Evolutionary conservation across 441 rosid species (phyloP), one percentile per base, ranked within the genome.

Genomic region (Corymbia calophylla): DNA sequence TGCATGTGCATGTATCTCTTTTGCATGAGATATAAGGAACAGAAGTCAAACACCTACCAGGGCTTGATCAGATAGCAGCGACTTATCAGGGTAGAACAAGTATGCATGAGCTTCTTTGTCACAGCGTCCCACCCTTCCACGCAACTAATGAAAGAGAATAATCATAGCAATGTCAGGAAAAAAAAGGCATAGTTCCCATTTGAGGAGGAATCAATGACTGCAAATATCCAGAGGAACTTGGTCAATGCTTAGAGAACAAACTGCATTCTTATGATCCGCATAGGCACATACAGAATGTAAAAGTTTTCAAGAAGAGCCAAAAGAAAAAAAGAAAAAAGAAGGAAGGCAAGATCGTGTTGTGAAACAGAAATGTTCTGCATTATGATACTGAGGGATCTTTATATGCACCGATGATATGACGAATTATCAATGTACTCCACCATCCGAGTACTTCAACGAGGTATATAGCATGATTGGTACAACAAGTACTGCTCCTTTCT

Each of bases 61-160:
- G 58, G 98, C 98, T 91, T 96, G 96, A 88, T 96, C 97, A 80
- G 99, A 90, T 87, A 98, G 94, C 89, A 93, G 91, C 56, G 97
- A 94, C 90, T 94, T 96, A 91, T 96, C 99, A 87, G 97, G 97
- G 94, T 97, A 97, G 94, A 97, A 98, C 90, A 98, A 95, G 94
- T 95, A 92, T 55, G 99, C 99, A 92, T 95, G 95, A 90, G 99
- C 99, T 94, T 98, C 99, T 92, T 95, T 98, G 94, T 96, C 99
- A 21, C 99, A 99, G 58, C 99, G 97, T 48, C 99, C 99, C 92
- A 98, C 99, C 94, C 99, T 95, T 94, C 99, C 99, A 84, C 99
- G 99, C 95, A 97, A 92, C 99, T 98, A 92, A 92, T 32, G 88
- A 62, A 90, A 90, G 88, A 10, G 81, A 73, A 80, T 82, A 88